Evolutionary conservation across 2,329 filamentous ascomycete genomes (phyloP), one percentile per base, ranked within the genome.

Genomic region (Nothopassalora personata): DNA sequence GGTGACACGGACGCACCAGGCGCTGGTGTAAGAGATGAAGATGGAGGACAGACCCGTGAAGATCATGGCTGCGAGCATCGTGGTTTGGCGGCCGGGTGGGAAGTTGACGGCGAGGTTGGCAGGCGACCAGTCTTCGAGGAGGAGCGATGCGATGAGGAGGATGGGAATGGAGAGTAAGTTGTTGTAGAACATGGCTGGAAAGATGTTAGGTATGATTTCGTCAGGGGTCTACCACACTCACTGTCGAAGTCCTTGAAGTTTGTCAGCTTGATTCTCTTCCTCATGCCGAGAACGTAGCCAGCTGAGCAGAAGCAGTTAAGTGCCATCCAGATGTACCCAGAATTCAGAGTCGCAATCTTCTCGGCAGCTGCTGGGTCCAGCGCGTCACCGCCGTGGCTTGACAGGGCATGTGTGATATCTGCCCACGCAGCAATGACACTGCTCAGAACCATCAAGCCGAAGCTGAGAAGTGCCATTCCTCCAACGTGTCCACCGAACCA

Each of bases 181-280:
- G 85, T 99, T 99, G 83, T 99, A 99, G 80, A 94, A 97, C 94
- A 97, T 99, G 72, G 92, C 93, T 97, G 65, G 50, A 19, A 30
- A 8, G 33, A 27, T 46, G 39, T 56, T 31, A 55, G 61, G 55
- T 30, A 47, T 57, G 33, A 11, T 46, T 8, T 18, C 19, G 11
- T 39, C 8, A 56, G 15, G 18, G 30, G 10, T 34, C 6, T 15
- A 48, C 47, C 46, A 46, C 31, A 86, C 93, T 78, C 83, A 97
- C 93, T 96, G 76, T 99, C 94, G 81, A 95, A 97, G 75, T 97
- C 94, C 83, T 96, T 97, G 80, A 99, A 97, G 82, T 96, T 97
- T 81, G 96, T 97, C 78, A 95, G 86, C 87, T 97, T 97, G 75
- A 99, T 97, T 66, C 95, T 88, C 83, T 97, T 97, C 74, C 94